phyloP scores from a whole-genome alignment of 139 green algal species.

The Protoeuglena noctilucae region DNA sequence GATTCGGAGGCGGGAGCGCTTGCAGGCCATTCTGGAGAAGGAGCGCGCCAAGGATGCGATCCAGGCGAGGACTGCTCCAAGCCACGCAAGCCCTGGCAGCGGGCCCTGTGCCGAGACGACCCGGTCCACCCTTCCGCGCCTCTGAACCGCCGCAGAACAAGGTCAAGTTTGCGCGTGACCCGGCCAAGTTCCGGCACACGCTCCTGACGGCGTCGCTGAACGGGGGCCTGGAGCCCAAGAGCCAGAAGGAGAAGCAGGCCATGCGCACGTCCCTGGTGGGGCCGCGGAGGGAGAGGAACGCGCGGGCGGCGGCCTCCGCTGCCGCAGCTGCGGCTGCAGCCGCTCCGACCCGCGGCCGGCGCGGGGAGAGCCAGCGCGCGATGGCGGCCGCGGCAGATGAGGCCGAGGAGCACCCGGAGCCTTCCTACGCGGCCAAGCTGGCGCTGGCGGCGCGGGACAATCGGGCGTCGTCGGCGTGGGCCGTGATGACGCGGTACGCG shows the following conservation, averaged over 20 bases:
- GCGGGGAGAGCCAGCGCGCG: not conserved
- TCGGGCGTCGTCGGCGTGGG: not conserved
- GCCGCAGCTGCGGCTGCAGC: not conserved
- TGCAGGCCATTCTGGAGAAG: no score
- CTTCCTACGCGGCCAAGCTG: not conserved
- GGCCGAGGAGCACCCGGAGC: not conserved
- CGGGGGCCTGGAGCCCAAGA: not conserved
- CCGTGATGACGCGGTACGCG: not conserved
- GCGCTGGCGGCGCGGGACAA: not conserved
- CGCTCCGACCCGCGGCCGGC: not conserved
- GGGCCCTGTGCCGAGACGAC: no score
- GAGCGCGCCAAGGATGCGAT: no score
- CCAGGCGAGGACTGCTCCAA: no score
- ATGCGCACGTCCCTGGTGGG: not conserved
- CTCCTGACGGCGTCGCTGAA: not conserved
- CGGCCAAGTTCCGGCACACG: constrained; percentile 4
- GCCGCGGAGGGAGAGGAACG: not conserved
- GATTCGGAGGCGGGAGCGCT: no score
- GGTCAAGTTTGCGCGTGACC: no score
- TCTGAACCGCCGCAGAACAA: no score
- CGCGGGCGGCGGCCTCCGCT: not conserved
- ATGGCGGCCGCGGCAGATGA: no score
- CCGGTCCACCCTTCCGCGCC: no score
- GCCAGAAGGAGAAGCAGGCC: not conserved
- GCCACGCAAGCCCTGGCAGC: no score